phyloP scores from a whole-genome alignment of 2,329 filamentous ascomycete species.

The Penicillium sp. region DNA sequence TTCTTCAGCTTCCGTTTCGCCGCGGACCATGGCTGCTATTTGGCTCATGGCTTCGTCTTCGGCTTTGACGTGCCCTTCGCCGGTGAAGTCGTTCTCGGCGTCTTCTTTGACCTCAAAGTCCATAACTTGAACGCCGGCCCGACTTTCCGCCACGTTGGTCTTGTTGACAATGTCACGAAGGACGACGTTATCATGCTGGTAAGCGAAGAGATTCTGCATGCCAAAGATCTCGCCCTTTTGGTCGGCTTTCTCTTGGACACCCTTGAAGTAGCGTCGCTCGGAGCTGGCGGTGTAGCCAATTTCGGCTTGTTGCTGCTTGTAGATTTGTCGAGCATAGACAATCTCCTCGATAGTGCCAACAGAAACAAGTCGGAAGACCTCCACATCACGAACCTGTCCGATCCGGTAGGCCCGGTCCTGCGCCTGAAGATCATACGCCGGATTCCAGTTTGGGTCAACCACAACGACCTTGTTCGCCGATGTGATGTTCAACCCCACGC shows the following conservation, averaged over 20 bases:
- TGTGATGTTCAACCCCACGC: conserved; percentile 93
- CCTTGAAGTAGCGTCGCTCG: conserved; percentile 92
- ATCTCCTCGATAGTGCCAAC: conserved; percentile 96
- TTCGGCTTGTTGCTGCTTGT: conserved; percentile 98
- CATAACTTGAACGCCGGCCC: conserved; percentile 77
- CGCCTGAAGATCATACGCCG: conserved; percentile 88
- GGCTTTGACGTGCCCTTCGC: conserved; percentile 45
- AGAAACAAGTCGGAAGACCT: conserved; percentile 89
- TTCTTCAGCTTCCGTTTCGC: conserved; percentile 32
- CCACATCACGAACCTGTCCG: conserved; percentile 87
- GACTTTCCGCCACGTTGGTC: conserved; percentile 93
- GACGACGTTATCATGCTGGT: conserved; percentile 74
- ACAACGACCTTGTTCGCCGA: conserved; percentile 98
- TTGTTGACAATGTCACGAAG: conserved; percentile 97
- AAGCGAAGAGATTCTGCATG: conserved; percentile 80
- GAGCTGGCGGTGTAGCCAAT: conserved; percentile 93
- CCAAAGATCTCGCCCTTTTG: conserved; percentile 96
- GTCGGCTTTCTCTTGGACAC: conserved; percentile 79
- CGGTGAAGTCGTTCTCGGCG: conserved; percentile 56
- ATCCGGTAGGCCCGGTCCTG: conserved; percentile 97
- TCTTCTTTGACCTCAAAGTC: conserved; percentile 71
- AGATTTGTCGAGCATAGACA: conserved; percentile 94
- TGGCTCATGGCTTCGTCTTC: conserved; percentile 72
- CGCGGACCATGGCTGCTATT: conserved; percentile 64
- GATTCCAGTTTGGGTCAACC: conserved; percentile 97